phyloP scores from a whole-genome alignment of 179 eudicot species.

The Silene noctiflora region DNA sequence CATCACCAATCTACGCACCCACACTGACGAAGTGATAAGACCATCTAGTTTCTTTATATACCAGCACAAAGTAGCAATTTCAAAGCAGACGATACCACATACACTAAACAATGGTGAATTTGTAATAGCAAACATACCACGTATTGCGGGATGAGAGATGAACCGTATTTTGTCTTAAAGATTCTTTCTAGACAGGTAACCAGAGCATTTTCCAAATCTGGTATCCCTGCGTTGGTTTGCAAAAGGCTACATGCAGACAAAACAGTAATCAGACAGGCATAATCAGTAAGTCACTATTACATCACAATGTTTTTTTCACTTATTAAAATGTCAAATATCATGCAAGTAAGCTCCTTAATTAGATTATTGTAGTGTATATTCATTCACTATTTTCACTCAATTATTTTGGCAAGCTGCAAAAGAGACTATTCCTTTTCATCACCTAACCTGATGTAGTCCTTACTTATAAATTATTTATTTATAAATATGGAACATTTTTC shows the following conservation, averaged over 20 bases:
- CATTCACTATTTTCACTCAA: neutral
- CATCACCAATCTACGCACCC: no score
- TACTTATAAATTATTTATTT: no score
- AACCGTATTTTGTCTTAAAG: slow-evolving; percentile 71
- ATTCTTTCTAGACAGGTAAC: slow-evolving; percentile 74
- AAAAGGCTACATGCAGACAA: slow-evolving; percentile 50
- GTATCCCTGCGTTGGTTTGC: slow-evolving; percentile 62
- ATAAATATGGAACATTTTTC: no score
- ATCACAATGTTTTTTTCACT: neutral
- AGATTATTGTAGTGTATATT: neutral
- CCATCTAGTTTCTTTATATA: neutral
- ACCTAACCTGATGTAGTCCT: no score
- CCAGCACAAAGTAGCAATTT: neutral
- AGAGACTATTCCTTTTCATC: neutral
- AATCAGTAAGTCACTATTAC: neutral
- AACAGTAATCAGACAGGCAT: neutral
- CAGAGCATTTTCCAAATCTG: slow-evolving; percentile 64
- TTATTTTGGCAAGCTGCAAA: neutral
- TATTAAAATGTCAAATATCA: neutral
- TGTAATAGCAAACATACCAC: slow-evolving; percentile 45
- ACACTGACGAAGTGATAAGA: neutral
- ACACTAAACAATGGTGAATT: slow-evolving; percentile 1
- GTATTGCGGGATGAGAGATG: slow-evolving; percentile 74
- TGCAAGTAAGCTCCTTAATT: neutral
- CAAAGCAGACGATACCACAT: neutral